These are phyloP conservation scores for Salvia rosmarinus DNA, from an alignment of 257 asterid genomes.

Conservation along the genomic window DNA sequence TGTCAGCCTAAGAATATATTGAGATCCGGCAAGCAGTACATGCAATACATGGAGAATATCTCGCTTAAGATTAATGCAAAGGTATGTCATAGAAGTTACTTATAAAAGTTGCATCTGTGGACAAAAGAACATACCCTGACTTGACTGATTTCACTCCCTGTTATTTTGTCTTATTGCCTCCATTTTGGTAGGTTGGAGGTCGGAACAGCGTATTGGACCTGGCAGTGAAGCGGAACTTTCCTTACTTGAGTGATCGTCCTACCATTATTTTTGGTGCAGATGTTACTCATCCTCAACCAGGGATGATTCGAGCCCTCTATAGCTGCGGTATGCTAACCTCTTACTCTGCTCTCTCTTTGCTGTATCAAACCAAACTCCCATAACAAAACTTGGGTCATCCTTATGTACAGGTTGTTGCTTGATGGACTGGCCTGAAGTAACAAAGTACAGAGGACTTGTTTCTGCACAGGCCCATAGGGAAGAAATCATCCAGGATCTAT, in stretches of 20 bases:
- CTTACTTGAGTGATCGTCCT: slow-evolving; percentile 52
- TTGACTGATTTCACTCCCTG: neutral
- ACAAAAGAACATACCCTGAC: neutral
- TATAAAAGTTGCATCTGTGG: neutral
- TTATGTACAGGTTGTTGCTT: slow-evolving; percentile 82
- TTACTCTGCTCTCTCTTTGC: neutral
- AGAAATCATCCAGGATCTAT: slow-evolving; percentile 77
- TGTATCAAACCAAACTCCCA: neutral
- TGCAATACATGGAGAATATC: slow-evolving; percentile 75
- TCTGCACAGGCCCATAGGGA: slow-evolving; percentile 75
- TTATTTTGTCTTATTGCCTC: neutral
- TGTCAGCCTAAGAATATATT: slow-evolving; percentile 56
- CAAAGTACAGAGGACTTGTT: slow-evolving; percentile 70
- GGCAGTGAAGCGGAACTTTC: slow-evolving; percentile 39
- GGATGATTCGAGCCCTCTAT: slow-evolving; percentile 86
- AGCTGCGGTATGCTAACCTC: slow-evolving; percentile 61
- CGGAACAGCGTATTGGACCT: slow-evolving; percentile 55
- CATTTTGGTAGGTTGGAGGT: slow-evolving; percentile 71
- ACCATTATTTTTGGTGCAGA: slow-evolving; percentile 91
- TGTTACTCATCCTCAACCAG: slow-evolving; percentile 88
- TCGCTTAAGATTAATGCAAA: slow-evolving; percentile 80
- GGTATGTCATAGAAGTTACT: slow-evolving; percentile 42
- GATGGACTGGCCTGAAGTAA: slow-evolving; percentile 89
- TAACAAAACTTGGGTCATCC: neutral
- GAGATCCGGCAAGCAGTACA: slow-evolving; percentile 45